Base-by-base conservation (phyloP, 768 basidiomycete species). In the Tylopilus sp. region DNA sequence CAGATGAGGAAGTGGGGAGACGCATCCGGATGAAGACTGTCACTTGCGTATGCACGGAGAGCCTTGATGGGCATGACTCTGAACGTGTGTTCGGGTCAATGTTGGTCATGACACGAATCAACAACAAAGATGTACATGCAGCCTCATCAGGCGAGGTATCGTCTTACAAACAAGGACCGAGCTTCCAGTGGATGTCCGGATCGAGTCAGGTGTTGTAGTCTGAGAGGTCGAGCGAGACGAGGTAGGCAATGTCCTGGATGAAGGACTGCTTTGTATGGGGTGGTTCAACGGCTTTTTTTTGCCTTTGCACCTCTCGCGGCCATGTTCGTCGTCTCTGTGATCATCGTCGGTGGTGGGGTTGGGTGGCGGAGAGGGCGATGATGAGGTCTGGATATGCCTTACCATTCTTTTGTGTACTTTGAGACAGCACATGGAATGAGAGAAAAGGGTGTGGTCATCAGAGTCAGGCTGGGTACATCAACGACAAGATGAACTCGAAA, bases 131-230 rank as follows among this genome's bases (percentile, higher is more conserved):
- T 79, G 52, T 70, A 84, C 85, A 86, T 53, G 77, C 76, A 38
- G 76, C 69, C 8, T 69, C 62, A 18, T 56, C 51, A 25, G 48
- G 46, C 4, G 52, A 35, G 0, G 30, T 31, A 7, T 50, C 60
- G n/a, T 52, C 48, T 10, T 10, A 50, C 53, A 61, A 30, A 63
- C 57, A 52, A 21, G 61, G 51, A 33, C 80, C 79, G 12, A 85
- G 67, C 26, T 69, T 74, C 46, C 74, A 66, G 22, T 79, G 70
- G 10, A 88, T 60, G 45, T 82, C 81, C 0, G 76, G 67, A 58
- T 88, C 79, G 3, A 67, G 61, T 87, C 86, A 91, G 10, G 89
- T 63, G 7, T 77, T 73, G 65, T 88, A 80, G 60, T 88, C 80
- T 6, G 88, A 86, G 17, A 92, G 69, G 0, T 87, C 77, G 4